phyloP scores from a whole-genome alignment of 2,329 filamentous ascomycete genomes.

The Fusarium fracticaudum region DNA sequence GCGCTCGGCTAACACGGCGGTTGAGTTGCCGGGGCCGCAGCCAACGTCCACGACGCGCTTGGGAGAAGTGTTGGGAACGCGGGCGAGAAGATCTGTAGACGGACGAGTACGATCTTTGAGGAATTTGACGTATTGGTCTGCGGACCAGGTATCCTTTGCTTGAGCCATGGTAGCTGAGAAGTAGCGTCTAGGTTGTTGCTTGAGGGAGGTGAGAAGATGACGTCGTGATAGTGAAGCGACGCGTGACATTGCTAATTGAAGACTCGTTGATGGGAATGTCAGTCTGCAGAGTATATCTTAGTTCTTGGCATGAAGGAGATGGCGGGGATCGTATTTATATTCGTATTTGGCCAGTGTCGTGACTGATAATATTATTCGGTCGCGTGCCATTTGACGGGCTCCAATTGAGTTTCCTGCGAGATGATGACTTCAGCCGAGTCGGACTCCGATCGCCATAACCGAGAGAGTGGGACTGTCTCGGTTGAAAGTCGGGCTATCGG shows the following conservation, averaged over 20 bases:
- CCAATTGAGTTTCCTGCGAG: neutral
- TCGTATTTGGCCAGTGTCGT: neutral
- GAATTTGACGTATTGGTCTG: constrained; percentile 66
- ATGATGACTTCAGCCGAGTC: constrained; percentile 3
- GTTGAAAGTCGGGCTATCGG: neutral
- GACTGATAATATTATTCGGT: neutral
- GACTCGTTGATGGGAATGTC: neutral
- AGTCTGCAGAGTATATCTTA: neutral
- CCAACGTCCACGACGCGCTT: constrained; percentile 64
- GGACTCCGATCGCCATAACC: constrained; percentile 1
- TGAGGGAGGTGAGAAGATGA: constrained; percentile 6
- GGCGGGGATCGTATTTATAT: neutral
- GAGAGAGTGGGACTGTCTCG: constrained; percentile 19
- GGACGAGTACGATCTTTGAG: constrained; percentile 61
- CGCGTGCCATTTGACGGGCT: neutral
- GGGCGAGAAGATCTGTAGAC: constrained; percentile 61
- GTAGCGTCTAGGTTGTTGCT: neutral
- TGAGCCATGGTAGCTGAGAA: constrained; percentile 10
- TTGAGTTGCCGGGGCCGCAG: constrained; percentile 70
- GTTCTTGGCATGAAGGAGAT: neutral
- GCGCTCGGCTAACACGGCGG: constrained; percentile 55
- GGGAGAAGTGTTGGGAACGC: constrained; percentile 53
- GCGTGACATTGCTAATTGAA: neutral
- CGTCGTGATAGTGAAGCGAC: constrained; percentile 6
- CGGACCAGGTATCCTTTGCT: constrained; percentile 56